Percentiles rank a stretch among this genome's conserved stretches.
Evolutionary conservation across 768 basidiomycete species (phyloP).

Genomic region (Tulasnella calospora): DNA sequence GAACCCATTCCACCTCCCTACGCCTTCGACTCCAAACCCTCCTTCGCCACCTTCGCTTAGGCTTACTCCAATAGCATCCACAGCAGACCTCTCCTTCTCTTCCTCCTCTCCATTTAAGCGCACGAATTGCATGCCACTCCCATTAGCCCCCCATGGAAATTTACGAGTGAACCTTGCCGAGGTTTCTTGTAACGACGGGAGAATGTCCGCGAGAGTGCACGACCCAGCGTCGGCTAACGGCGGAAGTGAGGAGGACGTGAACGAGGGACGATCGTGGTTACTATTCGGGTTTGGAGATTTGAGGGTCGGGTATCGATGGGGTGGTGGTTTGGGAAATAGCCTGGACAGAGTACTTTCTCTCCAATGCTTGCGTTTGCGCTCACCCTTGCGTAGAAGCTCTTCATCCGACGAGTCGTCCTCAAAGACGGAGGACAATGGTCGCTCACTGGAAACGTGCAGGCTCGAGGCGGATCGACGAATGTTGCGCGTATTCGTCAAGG

Average conservation of each 20-base stretch:
- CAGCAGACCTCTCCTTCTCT: not conserved
- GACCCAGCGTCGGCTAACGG: not conserved
- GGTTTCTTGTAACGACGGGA: conserved; percentile 17
- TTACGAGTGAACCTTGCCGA: conserved; percentile 26
- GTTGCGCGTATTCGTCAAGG: not conserved
- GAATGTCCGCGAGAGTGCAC: not conserved
- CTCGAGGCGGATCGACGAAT: not conserved
- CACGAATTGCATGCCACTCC: not conserved
- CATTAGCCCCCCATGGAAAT: conserved; percentile 21
- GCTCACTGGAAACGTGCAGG: not conserved
- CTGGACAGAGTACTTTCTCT: not conserved
- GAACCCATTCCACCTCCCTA: conserved; percentile 53
- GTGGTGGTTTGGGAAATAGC: not conserved
- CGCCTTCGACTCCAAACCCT: conserved; percentile 26
- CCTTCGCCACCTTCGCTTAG: not conserved
- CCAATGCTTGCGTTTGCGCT: not conserved
- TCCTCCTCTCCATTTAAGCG: not conserved
- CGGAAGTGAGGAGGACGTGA: not conserved
- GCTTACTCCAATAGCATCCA: not conserved
- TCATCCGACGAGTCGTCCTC: not conserved
- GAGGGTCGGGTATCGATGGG: not conserved
- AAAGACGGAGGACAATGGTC: not conserved
- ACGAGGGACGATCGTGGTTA: not conserved
- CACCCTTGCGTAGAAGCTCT: not conserved
- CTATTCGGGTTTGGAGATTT: conserved; percentile 18